Base-by-base conservation (phyloP, 768 basidiomycete species). In the Leucosporidium scottii region DNA sequence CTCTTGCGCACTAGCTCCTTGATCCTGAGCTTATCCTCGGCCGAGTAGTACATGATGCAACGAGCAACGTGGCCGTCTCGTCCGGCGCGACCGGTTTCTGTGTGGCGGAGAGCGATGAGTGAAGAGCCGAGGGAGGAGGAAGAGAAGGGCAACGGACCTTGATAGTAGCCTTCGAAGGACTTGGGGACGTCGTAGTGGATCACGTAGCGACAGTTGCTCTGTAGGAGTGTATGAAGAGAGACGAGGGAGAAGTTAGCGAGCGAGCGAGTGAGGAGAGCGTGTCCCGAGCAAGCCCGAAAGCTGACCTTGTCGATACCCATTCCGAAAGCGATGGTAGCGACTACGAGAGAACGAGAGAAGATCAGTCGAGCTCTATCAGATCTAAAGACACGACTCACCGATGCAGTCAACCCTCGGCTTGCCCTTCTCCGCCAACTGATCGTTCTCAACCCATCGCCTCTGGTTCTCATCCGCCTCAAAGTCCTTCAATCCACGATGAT, bases 131-230 rank as follows among this genome's bases (percentile, higher is more conserved):
- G 86, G 88, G 39, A 44, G 13, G 55, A 30, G 30, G 31, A 30
- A 20, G 54, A 31, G 8, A 12, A 31, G 12, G 17, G 18, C 21
- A 34, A 47, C 58, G 58, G 91, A 78, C 91, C 90, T 76, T 91
- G 90, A 76, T 92, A 92, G 76, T 86, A 92, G 0, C 89, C 90
- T 89, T 91, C 90, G 65, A 91, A 85, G 64, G 88, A 90, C 75
- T 88, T 89, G 0, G 89, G 88, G 23, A 91, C 77, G 76, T 91
- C 89, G 69, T 84, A 90, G 74, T 91, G 90, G 51, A 91, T 85
- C 53, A 90, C 84, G 73, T 89, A 91, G 48, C 88, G 61, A 65
- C 85, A 87, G 82, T 61, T 89, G 88, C 69, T 90, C 55, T 56
- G 55, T 31, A 7, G 4, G n/a, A 1, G 8, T 3, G 53, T 30